These are phyloP conservation scores for Inga laurina DNA, from an alignment of 306 rosid genomes.

Conservation along the genomic window DNA sequence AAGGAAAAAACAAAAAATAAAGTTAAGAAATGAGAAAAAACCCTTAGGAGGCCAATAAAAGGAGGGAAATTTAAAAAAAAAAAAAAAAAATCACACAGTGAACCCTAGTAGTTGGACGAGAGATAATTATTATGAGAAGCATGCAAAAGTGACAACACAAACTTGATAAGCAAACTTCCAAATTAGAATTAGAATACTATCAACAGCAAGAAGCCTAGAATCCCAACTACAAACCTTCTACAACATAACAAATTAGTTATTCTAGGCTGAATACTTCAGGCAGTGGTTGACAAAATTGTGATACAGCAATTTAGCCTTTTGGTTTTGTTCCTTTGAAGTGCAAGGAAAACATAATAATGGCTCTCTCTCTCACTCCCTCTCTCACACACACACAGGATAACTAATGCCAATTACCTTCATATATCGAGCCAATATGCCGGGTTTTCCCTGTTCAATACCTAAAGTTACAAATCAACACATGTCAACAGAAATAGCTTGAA, in stretches of 20 bases:
- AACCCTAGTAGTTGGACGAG: conserved; percentile 27
- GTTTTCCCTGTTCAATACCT: conserved; percentile 66
- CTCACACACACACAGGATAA: neutral
- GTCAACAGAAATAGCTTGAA: conserved; percentile 31
- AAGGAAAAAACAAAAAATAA: conserved; percentile 31
- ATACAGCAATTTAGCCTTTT: neutral
- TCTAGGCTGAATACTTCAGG: conserved; percentile 5
- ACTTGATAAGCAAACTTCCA: conserved; percentile 12
- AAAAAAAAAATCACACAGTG: neutral
- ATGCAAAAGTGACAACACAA: conserved; percentile 13
- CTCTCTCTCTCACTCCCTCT: neutral
- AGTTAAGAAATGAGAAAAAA: conserved; percentile 25
- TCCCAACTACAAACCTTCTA: conserved; percentile 11
- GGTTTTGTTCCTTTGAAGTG: conserved; percentile 17
- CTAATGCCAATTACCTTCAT: conserved; percentile 73
- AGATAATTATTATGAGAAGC: conserved; percentile 19
- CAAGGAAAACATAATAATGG: neutral
- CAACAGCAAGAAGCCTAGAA: conserved; percentile 7
- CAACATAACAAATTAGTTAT: conserved; percentile 8
- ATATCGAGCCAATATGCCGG: conserved; percentile 80
- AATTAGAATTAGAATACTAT: conserved; percentile 32
- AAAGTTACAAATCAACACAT: conserved; percentile 33
- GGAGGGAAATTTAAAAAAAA: neutral
- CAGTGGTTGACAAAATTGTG: conserved; percentile 2
- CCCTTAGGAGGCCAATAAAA: neutral